phyloP scores from a whole-genome alignment of 2,329 filamentous ascomycete genomes.

The Escovopsis sp. region DNA sequence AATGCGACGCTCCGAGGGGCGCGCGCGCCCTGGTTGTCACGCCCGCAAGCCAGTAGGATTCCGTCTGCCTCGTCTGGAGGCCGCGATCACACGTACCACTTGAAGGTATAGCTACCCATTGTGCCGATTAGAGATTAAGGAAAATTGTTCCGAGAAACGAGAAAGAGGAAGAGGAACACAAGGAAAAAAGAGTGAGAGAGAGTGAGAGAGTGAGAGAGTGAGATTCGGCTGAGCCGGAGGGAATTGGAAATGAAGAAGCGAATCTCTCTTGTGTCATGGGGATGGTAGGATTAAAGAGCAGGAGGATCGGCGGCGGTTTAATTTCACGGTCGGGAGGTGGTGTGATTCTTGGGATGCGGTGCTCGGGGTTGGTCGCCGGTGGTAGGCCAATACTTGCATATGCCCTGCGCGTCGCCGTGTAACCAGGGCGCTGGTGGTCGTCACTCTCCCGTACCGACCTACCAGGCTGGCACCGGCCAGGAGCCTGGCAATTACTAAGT shows the following conservation, averaged over 20 bases:
- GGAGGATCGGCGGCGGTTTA: not conserved
- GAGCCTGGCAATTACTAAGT: too few relatives aligned
- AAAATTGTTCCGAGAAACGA: too few relatives aligned
- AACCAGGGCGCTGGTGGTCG: too few relatives aligned
- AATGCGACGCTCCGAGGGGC: not conserved
- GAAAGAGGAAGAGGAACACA: not conserved
- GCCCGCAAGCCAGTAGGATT: not conserved
- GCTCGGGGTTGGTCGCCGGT: not conserved
- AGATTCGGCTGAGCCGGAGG: slow-evolving; percentile 1
- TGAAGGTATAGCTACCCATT: slow-evolving; percentile 58
- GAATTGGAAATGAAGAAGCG: not conserved
- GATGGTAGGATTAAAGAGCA: not conserved
- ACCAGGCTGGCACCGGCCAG: too few relatives aligned
- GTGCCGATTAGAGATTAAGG: slow-evolving; percentile 13
- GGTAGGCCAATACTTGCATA: too few relatives aligned
- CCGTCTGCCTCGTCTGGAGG: slow-evolving; percentile 5
- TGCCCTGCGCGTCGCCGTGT: too few relatives aligned
- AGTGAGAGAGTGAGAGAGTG: too few relatives aligned
- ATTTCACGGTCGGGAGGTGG: not conserved
- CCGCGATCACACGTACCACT: slow-evolving; percentile 39
- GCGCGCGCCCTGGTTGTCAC: not conserved
- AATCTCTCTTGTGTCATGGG: not conserved
- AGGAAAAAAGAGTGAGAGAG: too few relatives aligned
- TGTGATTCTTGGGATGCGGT: slow-evolving; percentile 1
- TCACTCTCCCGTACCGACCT: too few relatives aligned